Base-by-base conservation (phyloP, 192 early-diverging fungal species). In the Linnemannia hyalina region DNA sequence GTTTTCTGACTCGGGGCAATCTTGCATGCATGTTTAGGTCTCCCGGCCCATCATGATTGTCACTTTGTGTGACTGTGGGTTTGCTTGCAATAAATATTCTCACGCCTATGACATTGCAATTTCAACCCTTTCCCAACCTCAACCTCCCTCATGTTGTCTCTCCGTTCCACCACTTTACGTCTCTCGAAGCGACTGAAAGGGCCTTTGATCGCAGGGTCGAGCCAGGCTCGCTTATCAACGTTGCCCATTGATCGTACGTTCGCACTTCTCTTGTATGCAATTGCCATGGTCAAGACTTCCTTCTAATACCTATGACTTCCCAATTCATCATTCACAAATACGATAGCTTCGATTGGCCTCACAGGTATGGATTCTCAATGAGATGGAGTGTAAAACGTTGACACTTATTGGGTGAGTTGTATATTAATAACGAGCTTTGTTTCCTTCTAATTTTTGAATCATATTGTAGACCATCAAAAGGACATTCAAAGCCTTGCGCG, bases 401-500 rank as follows among this genome's bases (percentile, higher is more conserved):
- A 69, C n/a, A 15, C 6, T 22, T 35, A 6, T 68, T 52, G 22
- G 0, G 29, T 32, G 40, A 2, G 20, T 42, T 47, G n/a, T 13
- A 35, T 40, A 0, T 40, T 26, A 13, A 26, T n/a, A 44, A n/a
- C 49, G 9, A 68, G 47, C 6, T 35, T 38, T 8, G 5, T 26
- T 22, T 10, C 15, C 35, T 52, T 18, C n/a, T 55, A 49, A 49
- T 60, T 52, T 35, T 35, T 47, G 81, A 18, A 85, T 68, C 73
- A 77, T 22, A 20, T 26, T 41, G 75, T 74, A 76, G 90, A 91
- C 8, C 84, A 88, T 10, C 88, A 91, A 72, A 73, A 74, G 60
- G 91, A 92, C 35, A 82, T 91, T 83, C 84, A 88, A 57, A 74
- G 76, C 7, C 63, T 91, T 32, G 90, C 92, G 10, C 86, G 83